Evolutionary conservation across 2,329 filamentous ascomycete species (phyloP), one percentile per base, ranked within the genome.

Genomic region (Fonsecaea erecta): DNA sequence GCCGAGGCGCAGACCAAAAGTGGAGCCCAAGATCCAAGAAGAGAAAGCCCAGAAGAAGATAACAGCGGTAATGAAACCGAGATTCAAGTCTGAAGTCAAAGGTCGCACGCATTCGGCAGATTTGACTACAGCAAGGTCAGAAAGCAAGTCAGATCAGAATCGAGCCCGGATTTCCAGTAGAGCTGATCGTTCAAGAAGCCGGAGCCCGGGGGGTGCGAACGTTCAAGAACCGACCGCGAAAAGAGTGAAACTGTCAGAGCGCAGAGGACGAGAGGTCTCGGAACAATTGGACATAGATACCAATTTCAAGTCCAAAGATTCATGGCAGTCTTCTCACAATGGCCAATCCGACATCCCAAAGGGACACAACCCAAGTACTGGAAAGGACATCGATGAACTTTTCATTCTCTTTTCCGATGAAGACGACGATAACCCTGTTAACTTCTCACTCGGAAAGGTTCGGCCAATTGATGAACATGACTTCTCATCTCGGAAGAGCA

Each of bases 1-100:
- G 67, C 88, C 86, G 64, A 80, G 84, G 51, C 81, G 82, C 74
- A 65, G 78, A 62, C 66, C 72, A 8, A 74, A 74, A 58, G 60
- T 73, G 68, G 64, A 62, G 51, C 37, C 52, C 16, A 66, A 53
- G 46, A 51, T 59, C 40, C 58, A 52, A 32, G 52, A 61, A 12
- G 58, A 61, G 24, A 67, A 53, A 26, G 28, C n/a, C 8, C 68
- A 70, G 54, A 66, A 35, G 35, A 70, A 64, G 37, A 53, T 66
- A 28, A 68, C 63, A 2, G 54, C 24, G 43, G 32, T 66, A 5
- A 48, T 48, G 43, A 24, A 48, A 24, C 43, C 43, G 43, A 48
- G 24, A 48, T 2, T 26, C 43, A 32, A 60, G 46, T 12, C 51
- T 18, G 35, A 48, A 37, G n/a, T 34, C 60, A 34, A 51, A 35